These are phyloP conservation scores for Penicillium concentricum DNA, from an alignment of 2,329 filamentous ascomycete genomes.

Conservation along the genomic window DNA sequence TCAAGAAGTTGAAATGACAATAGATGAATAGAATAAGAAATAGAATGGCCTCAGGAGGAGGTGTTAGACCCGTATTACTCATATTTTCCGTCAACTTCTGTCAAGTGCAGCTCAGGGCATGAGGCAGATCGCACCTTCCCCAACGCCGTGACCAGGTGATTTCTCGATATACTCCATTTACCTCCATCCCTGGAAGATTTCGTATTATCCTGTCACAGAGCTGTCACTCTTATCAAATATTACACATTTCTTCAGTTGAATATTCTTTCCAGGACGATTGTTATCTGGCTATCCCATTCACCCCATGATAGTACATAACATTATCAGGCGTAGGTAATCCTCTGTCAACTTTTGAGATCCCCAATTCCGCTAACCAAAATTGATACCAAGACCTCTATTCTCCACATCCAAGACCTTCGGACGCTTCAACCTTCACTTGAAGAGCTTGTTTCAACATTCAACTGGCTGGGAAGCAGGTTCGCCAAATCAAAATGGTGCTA, in stretches of 20 bases:
- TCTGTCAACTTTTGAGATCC: background rate
- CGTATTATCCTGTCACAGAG: background rate
- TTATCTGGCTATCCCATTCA: background rate
- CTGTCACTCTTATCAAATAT: background rate
- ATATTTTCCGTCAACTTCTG: background rate
- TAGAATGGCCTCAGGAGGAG: too few species aligned
- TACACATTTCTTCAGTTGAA: background rate
- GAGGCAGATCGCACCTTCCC: background rate
- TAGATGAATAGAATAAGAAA: background rate
- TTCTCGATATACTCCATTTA: background rate
- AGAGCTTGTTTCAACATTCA: background rate
- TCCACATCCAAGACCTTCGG: background rate
- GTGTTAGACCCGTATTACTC: background rate
- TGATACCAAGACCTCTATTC: background rate
- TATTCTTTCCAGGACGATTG: background rate
- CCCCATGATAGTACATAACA: background rate
- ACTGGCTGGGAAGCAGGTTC: too few species aligned
- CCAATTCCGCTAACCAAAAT: background rate
- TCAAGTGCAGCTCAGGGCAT: background rate
- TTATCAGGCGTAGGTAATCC: background rate
- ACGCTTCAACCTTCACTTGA: background rate
- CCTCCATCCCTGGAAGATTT: background rate
- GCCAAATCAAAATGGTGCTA: background rate
- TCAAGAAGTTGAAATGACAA: background rate
- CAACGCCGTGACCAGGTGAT: background rate